Conservation (phyloP, 257 asterid species). For the Verbena officinalis region DNA sequence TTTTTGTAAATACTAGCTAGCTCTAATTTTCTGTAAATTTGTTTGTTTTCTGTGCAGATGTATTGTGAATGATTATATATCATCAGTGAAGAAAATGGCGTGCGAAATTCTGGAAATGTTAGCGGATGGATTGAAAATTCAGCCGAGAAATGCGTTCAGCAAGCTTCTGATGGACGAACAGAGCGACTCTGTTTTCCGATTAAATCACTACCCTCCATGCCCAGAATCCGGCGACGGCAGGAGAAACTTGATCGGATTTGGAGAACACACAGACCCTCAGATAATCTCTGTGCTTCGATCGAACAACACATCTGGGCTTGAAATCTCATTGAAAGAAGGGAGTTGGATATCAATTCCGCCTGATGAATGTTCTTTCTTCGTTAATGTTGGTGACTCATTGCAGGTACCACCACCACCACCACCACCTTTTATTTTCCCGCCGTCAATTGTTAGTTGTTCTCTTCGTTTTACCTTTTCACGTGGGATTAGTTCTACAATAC, state of each 20-base stretch:
- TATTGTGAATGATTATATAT: conserved; percentile 49
- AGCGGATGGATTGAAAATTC: conserved; percentile 55
- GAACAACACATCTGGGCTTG: conserved; percentile 81
- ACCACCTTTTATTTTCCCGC: too few relatives aligned
- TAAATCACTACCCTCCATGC: conserved; percentile 82
- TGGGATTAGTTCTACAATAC: background rate
- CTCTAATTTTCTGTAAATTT: background rate
- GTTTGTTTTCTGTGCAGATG: conserved; percentile 18
- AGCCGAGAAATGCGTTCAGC: conserved; percentile 43
- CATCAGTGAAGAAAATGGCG: conserved; percentile 58
- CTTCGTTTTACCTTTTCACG: conserved; percentile 22
- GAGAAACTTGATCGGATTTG: conserved; percentile 67
- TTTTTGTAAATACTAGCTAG: too few relatives aligned
- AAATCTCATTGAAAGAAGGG: conserved; percentile 76
- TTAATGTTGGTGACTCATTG: conserved; percentile 84
- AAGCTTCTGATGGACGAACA: conserved; percentile 61
- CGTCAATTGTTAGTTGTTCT: background rate
- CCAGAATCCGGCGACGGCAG: conserved; percentile 36
- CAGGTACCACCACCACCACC: too few relatives aligned
- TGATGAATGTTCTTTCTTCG: conserved; percentile 73
- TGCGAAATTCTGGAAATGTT: conserved; percentile 65
- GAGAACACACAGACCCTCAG: conserved; percentile 96
- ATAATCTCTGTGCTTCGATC: conserved; percentile 80
- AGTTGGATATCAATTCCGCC: conserved; percentile 78
- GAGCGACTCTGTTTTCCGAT: conserved; percentile 73